Conservation (phyloP, 345 rosid genomes). For the Combretum micranthum region DNA sequence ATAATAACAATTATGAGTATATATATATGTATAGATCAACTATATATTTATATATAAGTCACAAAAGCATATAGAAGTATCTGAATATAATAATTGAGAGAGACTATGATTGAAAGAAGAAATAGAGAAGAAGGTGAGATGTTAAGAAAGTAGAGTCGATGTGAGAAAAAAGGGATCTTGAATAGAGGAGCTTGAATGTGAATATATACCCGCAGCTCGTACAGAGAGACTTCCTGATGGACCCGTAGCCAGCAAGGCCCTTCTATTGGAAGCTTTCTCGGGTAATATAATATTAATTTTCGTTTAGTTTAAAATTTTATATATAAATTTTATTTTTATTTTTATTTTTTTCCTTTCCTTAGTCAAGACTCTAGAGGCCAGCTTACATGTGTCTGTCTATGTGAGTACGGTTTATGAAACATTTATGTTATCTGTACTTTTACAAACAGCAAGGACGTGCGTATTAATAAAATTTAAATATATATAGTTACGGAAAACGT, state of each 20-base stretch:
- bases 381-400: too few species aligned
- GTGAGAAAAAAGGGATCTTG: slow-evolving; percentile 32
- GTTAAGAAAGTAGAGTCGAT: slow-evolving; percentile 45
- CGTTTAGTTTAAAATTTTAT: not conserved
- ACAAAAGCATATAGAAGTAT: too few species aligned
- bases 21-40: not conserved
- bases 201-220: too few species aligned
- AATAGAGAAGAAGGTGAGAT: slow-evolving; percentile 9
- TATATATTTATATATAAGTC: too few species aligned
- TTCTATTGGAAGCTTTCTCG: slow-evolving; percentile 35
- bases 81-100: too few species aligned
- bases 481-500: too few species aligned
- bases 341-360: not conserved
- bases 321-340: slow-evolving; percentile 1
- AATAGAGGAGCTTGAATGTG: slow-evolving; percentile 40
- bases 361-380: too few species aligned
- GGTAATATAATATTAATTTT: slow-evolving; percentile 1
- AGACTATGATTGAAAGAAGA: not conserved
- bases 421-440: too few species aligned
- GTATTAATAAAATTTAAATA: too few species aligned
- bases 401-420: too few species aligned
- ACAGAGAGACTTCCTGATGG: slow-evolving; percentile 9
- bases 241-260: slow-evolving; percentile 75
- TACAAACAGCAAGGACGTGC: too few species aligned
- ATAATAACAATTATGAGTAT: not conserved